These are phyloP conservation scores for Neospora caninum DNA, from an alignment of 169 alveolate genomes.

Conservation along the genomic window DNA sequence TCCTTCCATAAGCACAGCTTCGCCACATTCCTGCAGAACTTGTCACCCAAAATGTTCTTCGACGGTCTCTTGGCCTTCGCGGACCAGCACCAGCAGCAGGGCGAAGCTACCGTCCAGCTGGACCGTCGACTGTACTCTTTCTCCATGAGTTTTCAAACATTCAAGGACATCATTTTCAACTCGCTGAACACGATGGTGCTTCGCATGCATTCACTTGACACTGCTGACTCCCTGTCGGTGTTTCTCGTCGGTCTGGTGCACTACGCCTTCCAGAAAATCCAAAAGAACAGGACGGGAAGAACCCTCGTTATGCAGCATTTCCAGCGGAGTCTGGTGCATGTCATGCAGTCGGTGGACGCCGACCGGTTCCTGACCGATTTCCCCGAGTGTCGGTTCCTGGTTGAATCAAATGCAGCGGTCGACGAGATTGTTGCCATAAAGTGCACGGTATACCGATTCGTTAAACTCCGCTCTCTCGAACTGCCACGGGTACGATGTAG, in stretches of 20 bases:
- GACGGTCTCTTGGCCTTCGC: conserved; percentile 46
- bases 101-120: conserved; percentile 16
- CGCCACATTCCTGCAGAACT: conserved; percentile 53
- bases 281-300: conserved; percentile 64
- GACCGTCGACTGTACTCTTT: conserved; percentile 63
- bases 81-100: neutral
- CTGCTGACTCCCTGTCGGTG: conserved; percentile 51
- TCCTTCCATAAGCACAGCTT: conserved; percentile 60
- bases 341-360: conserved; percentile 15
- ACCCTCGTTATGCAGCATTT: conserved; percentile 51
- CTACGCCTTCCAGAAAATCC: conserved; percentile 56
- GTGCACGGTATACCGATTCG: conserved; percentile 58
- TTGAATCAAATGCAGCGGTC: neutral
- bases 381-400: conserved; percentile 60
- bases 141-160: conserved; percentile 39
- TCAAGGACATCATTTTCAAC: conserved; percentile 30
- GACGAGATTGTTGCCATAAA: conserved; percentile 22
- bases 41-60: conserved; percentile 62
- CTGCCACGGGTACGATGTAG: neutral
- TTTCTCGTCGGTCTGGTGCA: conserved; percentile 40
- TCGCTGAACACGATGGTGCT: conserved; percentile 40
- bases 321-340: conserved; percentile 40
- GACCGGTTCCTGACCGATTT: conserved; percentile 20
- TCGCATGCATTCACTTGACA: conserved; percentile 58
- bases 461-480: conserved; percentile 41